phyloP scores from a whole-genome alignment of 257 asterid species.

The Solanum pinnatisectum region DNA sequence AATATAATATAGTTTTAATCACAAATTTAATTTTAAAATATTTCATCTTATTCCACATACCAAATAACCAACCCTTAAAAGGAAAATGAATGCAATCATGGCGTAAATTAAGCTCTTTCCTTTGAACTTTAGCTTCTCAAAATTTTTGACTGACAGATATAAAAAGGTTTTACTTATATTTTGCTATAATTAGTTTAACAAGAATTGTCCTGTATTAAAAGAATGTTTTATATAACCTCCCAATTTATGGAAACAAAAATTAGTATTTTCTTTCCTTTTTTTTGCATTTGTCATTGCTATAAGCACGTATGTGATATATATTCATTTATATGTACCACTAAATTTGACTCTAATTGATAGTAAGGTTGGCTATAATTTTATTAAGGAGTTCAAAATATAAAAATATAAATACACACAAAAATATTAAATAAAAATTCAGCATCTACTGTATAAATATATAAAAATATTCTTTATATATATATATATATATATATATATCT shows the following conservation, averaged over 20 bases:
- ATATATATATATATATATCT: too few species aligned
- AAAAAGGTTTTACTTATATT: background rate
- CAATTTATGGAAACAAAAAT: background rate
- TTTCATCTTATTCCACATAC: background rate
- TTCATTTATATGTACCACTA: background rate
- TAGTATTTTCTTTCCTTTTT: background rate
- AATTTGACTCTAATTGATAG: background rate
- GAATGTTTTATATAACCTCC: background rate
- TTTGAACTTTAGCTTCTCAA: background rate
- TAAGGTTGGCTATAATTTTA: background rate
- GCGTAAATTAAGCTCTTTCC: background rate
- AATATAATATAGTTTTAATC: background rate
- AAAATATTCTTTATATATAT: too few species aligned
- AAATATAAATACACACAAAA: too few species aligned
- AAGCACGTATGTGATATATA: background rate
- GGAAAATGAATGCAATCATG: background rate
- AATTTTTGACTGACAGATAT: background rate
- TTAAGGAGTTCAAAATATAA: too few species aligned
- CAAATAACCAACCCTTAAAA: background rate
- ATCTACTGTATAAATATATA: too few species aligned
- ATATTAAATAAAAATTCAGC: too few species aligned
- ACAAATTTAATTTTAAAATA: background rate
- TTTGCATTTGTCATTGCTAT: background rate
- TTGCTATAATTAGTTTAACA: background rate
- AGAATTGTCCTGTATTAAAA: background rate